Evolutionary conservation across 108 stramenopile species (phyloP).

Genomic region (Aurantiochytrium sp.): DNA sequence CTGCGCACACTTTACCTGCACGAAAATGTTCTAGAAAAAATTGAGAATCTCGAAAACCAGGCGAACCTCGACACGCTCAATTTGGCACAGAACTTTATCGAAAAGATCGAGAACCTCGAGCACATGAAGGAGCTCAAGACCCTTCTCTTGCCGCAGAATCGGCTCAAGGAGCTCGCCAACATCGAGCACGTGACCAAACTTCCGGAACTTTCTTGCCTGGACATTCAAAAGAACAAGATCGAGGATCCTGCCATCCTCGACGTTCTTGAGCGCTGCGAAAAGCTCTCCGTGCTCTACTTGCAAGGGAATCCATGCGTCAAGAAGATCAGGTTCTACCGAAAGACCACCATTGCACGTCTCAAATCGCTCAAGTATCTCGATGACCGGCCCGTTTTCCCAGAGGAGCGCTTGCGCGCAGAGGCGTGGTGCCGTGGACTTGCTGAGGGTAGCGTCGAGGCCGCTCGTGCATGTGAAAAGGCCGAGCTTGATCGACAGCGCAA

Average conservation of each 20-base stretch:
- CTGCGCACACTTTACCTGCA: slow-evolving; percentile 54
- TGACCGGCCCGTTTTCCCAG: slow-evolving; percentile 62
- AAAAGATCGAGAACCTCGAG: slow-evolving; percentile 35
- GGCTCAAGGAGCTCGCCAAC: slow-evolving; percentile 39
- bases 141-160: slow-evolving; percentile 48
- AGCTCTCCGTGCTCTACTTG: slow-evolving; percentile 59
- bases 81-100: slow-evolving; percentile 53
- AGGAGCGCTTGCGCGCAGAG: slow-evolving; percentile 56
- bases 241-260: slow-evolving; percentile 38
- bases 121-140: slow-evolving; percentile 41
- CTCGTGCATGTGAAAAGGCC: slow-evolving; percentile 44
- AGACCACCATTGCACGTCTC: slow-evolving; percentile 49
- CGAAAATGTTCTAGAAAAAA: slow-evolving; percentile 57
- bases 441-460: slow-evolving; percentile 38
- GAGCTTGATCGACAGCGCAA: slow-evolving; percentile 37
- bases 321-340: slow-evolving; percentile 60
- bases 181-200: slow-evolving; percentile 29
- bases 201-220: slow-evolving; percentile 47
- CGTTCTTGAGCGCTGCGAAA: slow-evolving; percentile 38
- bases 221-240: slow-evolving; percentile 64
- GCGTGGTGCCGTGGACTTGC: slow-evolving; percentile 59
- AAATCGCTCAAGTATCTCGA: slow-evolving; percentile 53
- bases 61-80: slow-evolving; percentile 49
- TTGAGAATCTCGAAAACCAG: slow-evolving; percentile 41
- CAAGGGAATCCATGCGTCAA: slow-evolving; percentile 65